Percentiles rank a stretch among this genome's conserved stretches.
Evolutionary conservation across 192 early-diverging fungal species (phyloP).

Genomic region (Backusella sp.): DNA sequence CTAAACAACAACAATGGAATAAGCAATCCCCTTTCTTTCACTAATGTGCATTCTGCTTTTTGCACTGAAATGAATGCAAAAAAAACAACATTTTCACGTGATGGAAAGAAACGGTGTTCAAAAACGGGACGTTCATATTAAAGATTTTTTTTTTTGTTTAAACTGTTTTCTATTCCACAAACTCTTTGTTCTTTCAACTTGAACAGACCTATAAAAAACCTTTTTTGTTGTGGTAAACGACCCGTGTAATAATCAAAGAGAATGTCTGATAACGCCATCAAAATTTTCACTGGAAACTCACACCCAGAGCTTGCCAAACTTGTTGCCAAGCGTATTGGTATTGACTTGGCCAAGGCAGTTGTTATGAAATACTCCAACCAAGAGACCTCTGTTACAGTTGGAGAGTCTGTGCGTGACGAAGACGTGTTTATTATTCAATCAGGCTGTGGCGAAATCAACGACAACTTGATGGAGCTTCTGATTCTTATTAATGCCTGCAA

Average conservation of each 20-base stretch:
- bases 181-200: not conserved
- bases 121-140: not conserved
- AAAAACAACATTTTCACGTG: not conserved
- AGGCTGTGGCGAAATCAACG: slow-evolving; percentile 82
- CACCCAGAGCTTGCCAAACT: slow-evolving; percentile 89
- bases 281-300: slow-evolving; percentile 96
- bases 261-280: slow-evolving; percentile 91
- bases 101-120: not conserved
- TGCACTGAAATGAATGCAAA: not conserved
- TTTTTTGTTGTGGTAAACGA: not conserved
- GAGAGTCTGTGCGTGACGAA: slow-evolving; percentile 92
- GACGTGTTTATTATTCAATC: slow-evolving; percentile 98
- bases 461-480: slow-evolving; percentile 96
- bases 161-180: too few species aligned
- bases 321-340: slow-evolving; percentile 92
- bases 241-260: not conserved
- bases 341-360: slow-evolving; percentile 89
- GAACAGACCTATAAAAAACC: too few species aligned
- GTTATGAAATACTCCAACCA: slow-evolving; percentile 98
- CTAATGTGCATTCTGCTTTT: too few species aligned
- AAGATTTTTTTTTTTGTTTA: not conserved
- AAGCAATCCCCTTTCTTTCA: too few species aligned
- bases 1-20: too few species aligned
- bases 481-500: slow-evolving; percentile 98
- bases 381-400: slow-evolving; percentile 74